phyloP scores from a whole-genome alignment of 2,329 filamentous ascomycete genomes.

The Hypoxylon sp. region DNA sequence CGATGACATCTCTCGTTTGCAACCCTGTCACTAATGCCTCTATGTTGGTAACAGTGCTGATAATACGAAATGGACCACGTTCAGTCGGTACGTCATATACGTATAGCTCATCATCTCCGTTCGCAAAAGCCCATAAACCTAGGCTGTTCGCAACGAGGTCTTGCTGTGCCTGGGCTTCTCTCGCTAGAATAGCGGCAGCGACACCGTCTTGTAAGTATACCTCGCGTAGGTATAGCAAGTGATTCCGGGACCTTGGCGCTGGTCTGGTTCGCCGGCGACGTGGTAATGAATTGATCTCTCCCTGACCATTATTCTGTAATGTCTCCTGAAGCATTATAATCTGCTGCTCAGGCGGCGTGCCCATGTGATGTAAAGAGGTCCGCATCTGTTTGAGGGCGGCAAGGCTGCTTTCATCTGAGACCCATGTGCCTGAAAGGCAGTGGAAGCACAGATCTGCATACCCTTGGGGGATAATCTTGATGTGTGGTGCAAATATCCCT shows the following conservation, averaged over 20 bases:
- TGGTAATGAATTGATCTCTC: no score
- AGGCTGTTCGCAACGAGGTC: background rate
- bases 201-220: background rate
- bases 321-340: background rate
- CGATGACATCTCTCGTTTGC: background rate
- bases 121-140: background rate
- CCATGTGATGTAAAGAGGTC: background rate
- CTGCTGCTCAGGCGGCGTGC: background rate
- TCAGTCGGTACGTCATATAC: background rate
- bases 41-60: background rate
- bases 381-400: background rate
- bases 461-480: background rate
- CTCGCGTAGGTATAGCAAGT: background rate
- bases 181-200: background rate
- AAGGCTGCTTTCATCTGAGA: background rate
- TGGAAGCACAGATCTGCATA: constrained; percentile 11
- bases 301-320: no score
- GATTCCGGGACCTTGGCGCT: background rate
- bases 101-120: background rate
- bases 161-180: background rate
- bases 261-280: no score
- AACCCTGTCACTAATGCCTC: background rate
- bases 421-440: background rate
- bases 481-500: background rate
- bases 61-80: background rate